These are phyloP conservation scores for Fusarium staphyleae DNA, from an alignment of 2,329 filamentous ascomycete genomes.

Conservation along the genomic window DNA sequence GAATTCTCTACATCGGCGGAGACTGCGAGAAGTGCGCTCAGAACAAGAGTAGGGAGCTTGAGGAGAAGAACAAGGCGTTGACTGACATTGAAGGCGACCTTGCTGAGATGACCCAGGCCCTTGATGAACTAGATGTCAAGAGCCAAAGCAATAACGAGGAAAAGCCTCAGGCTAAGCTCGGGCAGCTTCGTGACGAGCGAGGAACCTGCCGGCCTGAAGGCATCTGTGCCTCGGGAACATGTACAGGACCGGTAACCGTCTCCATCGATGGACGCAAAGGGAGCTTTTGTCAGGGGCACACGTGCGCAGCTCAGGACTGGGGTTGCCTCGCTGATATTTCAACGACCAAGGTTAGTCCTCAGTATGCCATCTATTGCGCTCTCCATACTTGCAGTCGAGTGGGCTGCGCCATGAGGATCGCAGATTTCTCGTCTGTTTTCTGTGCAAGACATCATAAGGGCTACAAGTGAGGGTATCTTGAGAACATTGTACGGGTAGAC, in stretches of 20 bases:
- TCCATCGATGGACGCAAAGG: slow-evolving; percentile 5
- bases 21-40: slow-evolving; percentile 2
- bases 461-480: neutral
- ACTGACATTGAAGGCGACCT: neutral
- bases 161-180: neutral
- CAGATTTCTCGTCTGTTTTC: neutral
- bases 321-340: slow-evolving; percentile 22
- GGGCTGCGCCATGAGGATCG: slow-evolving; percentile 3
- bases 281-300: slow-evolving; percentile 30
- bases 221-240: slow-evolving; percentile 16
- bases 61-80: slow-evolving; percentile 2
- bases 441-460: slow-evolving; percentile 5
- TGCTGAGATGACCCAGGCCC: neutral
- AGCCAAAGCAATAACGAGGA: neutral
- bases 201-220: neutral
- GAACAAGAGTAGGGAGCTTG: neutral
- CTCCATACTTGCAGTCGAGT: slow-evolving; percentile 9
- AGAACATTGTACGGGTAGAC: too few relatives aligned
- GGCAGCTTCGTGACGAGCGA: neutral
- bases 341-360: neutral
- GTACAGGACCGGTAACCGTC: neutral
- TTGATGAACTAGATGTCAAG: neutral
- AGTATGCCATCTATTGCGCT: slow-evolving; percentile 11
- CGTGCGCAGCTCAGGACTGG: slow-evolving; percentile 23
- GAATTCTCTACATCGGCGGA: neutral